These are phyloP conservation scores for Cladorrhinum sp. DNA, from an alignment of 2,329 filamentous ascomycete genomes.

Conservation along the genomic window DNA sequence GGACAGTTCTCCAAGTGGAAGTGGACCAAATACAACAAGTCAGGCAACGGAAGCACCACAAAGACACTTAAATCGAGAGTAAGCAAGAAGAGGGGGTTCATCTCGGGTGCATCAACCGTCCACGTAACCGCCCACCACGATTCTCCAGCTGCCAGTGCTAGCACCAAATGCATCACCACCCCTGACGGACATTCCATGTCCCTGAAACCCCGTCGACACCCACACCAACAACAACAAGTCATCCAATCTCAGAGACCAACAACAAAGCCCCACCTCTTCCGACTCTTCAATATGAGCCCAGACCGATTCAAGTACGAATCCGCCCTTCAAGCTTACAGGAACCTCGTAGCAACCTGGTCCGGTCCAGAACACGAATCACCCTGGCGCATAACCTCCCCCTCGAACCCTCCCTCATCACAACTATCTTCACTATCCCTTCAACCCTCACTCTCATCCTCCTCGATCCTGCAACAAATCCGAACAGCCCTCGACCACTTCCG, in stretches of 20 bases:
- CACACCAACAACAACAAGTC: not conserved
- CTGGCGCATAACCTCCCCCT: constrained; percentile 12
- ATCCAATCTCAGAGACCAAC: not conserved
- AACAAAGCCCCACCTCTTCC: no score
- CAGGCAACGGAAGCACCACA: constrained; percentile 6
- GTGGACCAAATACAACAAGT: constrained; percentile 31
- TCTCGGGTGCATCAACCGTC: not conserved
- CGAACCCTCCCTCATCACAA: not conserved
- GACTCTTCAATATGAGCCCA: constrained; percentile 14
- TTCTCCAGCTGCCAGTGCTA: not conserved
- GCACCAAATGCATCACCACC: no score
- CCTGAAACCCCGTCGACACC: no score
- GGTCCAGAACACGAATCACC: constrained; percentile 15
- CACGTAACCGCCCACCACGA: not conserved
- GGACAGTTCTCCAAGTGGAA: constrained; percentile 30
- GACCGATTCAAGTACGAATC: constrained; percentile 18
- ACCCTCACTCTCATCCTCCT: not conserved
- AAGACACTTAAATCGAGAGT: constrained; percentile 12
- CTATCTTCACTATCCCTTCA: not conserved
- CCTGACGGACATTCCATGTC: no score
- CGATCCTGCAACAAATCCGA: constrained; percentile 25
- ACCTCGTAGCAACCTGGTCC: constrained; percentile 24
- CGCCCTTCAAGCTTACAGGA: constrained; percentile 20
- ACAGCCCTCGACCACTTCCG: constrained; percentile 21
- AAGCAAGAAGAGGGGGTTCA: not conserved